Evolutionary conservation across 208 protist species (phyloP).

Genomic region (Trypanosomatidae sp.): DNA sequence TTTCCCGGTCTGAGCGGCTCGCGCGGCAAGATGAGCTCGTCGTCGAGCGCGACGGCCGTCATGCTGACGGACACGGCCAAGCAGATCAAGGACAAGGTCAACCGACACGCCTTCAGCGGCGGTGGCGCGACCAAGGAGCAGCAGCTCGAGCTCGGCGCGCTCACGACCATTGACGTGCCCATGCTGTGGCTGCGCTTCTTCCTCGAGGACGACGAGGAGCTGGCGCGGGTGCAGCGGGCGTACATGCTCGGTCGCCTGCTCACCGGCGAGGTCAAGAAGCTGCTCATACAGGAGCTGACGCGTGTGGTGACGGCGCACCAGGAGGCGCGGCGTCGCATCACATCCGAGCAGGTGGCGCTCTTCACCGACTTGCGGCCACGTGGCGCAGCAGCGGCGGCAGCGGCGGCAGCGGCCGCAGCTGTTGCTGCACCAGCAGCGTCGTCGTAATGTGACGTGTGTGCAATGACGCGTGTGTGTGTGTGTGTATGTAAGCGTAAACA

Average conservation of each 20-base stretch:
- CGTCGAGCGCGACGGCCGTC: conserved; percentile 85
- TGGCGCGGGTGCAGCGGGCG: conserved; percentile 68
- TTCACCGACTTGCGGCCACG: conserved; percentile 53
- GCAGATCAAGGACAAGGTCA: conserved; percentile 91
- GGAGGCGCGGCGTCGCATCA: conserved; percentile 74
- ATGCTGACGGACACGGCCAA: conserved; percentile 97
- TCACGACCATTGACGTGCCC: conserved; percentile 92
- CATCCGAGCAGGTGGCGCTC: conserved; percentile 75
- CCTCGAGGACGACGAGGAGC: conserved; percentile 94
- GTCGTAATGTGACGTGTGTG: too few relatives aligned
- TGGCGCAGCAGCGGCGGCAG: conserved; percentile 8
- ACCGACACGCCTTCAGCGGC: conserved; percentile 98
- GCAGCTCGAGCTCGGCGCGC: conserved; percentile 91
- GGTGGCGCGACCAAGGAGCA: conserved; percentile 95
- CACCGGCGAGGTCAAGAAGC: conserved; percentile 95
- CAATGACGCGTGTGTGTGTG: too few relatives aligned
- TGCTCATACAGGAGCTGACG: conserved; percentile 86
- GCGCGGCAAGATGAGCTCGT: conserved; percentile 97
- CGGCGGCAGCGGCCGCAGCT: neutral
- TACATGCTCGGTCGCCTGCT: conserved; percentile 94
- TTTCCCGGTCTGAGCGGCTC: conserved; percentile 96
- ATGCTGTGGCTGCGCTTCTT: conserved; percentile 98
- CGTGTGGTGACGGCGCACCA: conserved; percentile 86
- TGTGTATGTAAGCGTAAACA: too few relatives aligned
- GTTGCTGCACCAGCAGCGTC: too few relatives aligned